Base-by-base conservation (phyloP, 495 filamentous ascomycete species). In the Penicillium riverlandense region DNA sequence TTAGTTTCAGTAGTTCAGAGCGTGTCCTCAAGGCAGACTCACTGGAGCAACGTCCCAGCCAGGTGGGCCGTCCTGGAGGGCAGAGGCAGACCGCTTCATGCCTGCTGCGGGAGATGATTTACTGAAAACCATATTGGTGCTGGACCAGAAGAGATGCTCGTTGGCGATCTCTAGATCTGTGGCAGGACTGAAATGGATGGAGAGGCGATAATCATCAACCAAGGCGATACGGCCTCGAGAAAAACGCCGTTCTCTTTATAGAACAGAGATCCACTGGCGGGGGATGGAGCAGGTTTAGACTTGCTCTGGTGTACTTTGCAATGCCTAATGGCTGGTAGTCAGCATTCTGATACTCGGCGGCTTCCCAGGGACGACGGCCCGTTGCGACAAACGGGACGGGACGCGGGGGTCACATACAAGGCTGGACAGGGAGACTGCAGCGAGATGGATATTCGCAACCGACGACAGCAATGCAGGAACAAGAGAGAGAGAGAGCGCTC, bases 21-120 rank as follows among this genome's bases (percentile, higher is more conserved):
- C 22, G 31, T 5, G 2, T 32, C 0, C 28, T 35, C 8, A 29
- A 9, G 40, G 2, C 16, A 45, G 8, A 62, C 67, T 55, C 38
- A 70, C 67, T 37, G 63, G 60, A 62, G 57, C 41, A 38, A 50
- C 52, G 15, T 63, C 65, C 67, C 67, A 70, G n/a, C 61, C 57
- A 30, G 50, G 40, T 15, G 44, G 54, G 7, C 59, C 58, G 45
- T 64, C 61, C 9, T 63, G 45, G 14, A 66, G 37, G 27, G 57
- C 44, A 7, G 66, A 70, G 29, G 57, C 54, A 28, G 67, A 58
- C 29, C 67, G 52, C 51, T 70, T 70, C 55, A 61, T 59, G 15
- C 59, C 58, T 40, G 50, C 53, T 41, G 53, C 43, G 3, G 57
- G 35, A 35, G 49, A 52, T 37, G 61, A 54, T 38, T 61, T 56